Evolutionary conservation across 306 rosid genomes (phyloP), one percentile per base, ranked within the genome.

Genomic region (Adenanthera pavonina): DNA sequence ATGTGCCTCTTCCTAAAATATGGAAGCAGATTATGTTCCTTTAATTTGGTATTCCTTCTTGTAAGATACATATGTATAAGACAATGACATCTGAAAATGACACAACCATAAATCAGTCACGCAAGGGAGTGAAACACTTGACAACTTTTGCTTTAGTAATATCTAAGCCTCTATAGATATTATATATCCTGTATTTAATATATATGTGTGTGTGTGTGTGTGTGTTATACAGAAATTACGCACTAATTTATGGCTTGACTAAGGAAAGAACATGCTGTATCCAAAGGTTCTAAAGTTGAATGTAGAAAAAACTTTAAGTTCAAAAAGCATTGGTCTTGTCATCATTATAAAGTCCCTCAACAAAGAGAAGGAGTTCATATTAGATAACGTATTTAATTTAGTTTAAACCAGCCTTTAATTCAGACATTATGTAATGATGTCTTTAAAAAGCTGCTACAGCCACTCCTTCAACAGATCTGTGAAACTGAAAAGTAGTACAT

Each of bases 271-370:
- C 2, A 25, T 25, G 30, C 72, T 72, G 53, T 33, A 81, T 81
- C 78, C 87, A 87, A 82, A 81, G 86, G 86, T 87, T 84, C 86
- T 43, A 69, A 81, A 75, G 85, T 78, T 81, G 52, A 62, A 30
- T 64, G 52, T 10, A 53, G 48, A 64, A 64, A 51, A 67, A 51
- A 71, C 57, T 57, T 59, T 75, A 60, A 46, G 74, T 74, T 69
- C 59, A 30, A 78, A 84, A 78, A 80, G 76, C 77, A 69, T 15
- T 69, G 64, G 61, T 87, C 84, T 47, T 81, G 78, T 78, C 74
- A 71, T 80, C 73, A 78, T 78, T 68, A 77, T 69, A 73, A 46
- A 72, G 81, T 76, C 19, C 68, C 70, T 70, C 35, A 12, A 48
- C n/a, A 72, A 69, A 54, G 30, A 53, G 20, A 14, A 35, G 67